Base-by-base conservation (phyloP, 305 asterid genomes). In the Rubia peregrina region DNA sequence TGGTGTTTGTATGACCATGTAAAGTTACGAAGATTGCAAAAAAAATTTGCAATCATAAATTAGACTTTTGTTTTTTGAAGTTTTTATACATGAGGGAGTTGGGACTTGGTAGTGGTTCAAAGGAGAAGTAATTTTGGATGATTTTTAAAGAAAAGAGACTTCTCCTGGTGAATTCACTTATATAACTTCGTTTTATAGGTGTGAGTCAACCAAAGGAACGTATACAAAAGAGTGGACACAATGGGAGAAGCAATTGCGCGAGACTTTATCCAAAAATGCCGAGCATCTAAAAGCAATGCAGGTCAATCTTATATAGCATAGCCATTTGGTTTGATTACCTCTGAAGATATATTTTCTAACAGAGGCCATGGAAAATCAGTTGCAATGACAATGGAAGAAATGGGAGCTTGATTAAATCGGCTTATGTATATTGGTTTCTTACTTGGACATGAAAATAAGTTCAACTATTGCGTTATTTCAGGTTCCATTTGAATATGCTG, bases 241-340 rank as follows among this genome's bases (percentile, higher is more conserved):
- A 72, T 94, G 99, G 99, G 99, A 94, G 88, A 87, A 81, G 79
- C 76, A 83, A 68, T 70, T 94, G 79, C 94, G 99, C 7, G 87
- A 82, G 74, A 75, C 82, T 36, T 65, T 94, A 66, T 73, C 73
- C 70, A 82, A 81, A 26, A 87, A 88, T 85, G 88, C 86, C 0
- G 96, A 85, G 75, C 82, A 88, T 85, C 84, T 94, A 49, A 89
- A 79, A 74, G 88, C 96, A 76, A 77, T 94, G 72, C 99, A 94
- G 98, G 98, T 93, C 55, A 75, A 77, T 75, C 61, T 22, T 61
- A 21, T 26, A 7, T 8, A 9, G 57, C 14, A n/a, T 16, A 42
- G 42, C 60, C 51, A 42, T 70, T 59, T 42, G 53, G 59, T 61
- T 60, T 46, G 59, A 46, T 61, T 61, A 14, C 42, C 24, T 36